Conservation (phyloP, 495 filamentous ascomycete species). For the Tetracladium setigerum region DNA sequence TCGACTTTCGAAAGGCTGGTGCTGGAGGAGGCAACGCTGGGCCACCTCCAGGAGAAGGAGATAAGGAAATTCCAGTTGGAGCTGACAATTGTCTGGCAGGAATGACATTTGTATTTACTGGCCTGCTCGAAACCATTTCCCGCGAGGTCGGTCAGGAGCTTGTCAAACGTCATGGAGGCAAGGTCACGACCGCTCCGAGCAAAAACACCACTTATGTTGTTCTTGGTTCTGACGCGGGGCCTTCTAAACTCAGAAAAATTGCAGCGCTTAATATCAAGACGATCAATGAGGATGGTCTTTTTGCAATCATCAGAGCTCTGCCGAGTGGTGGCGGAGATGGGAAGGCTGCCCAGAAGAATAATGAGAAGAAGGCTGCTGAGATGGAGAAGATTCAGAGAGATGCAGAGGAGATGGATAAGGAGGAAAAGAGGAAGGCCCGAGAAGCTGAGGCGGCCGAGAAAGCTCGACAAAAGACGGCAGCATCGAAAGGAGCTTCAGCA, state of each 20-base stretch:
- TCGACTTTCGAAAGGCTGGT: constrained; percentile 52
- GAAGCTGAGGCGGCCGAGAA: constrained; percentile 42
- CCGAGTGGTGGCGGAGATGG: constrained; percentile 81
- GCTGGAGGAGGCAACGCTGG: constrained; percentile 45
- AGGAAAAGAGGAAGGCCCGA: constrained; percentile 46
- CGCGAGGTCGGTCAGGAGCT: constrained; percentile 82
- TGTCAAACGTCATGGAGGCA: constrained; percentile 90
- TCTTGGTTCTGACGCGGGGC: constrained; percentile 83
- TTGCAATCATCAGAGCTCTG: constrained; percentile 74
- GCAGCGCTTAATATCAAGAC: constrained; percentile 68
- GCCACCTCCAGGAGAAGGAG: constrained; percentile 53
- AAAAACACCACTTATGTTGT: constrained; percentile 92
- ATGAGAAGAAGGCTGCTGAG: constrained; percentile 74
- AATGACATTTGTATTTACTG: constrained; percentile 96
- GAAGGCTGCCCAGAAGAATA: constrained; percentile 75
- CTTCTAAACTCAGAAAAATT: constrained; percentile 90
- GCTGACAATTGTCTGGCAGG: constrained; percentile 87
- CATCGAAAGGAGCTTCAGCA: constrained; percentile 21
- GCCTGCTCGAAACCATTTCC: constrained; percentile 67
- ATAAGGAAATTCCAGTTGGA: constrained; percentile 70
- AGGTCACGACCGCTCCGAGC: constrained; percentile 77
- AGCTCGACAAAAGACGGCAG: constrained; percentile 36
- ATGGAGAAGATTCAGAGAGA: constrained; percentile 67
- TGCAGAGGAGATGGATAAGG: constrained; percentile 74
- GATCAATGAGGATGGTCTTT: constrained; percentile 88